Evolutionary conservation across 208 protist genomes (phyloP).

Genomic region (Acanthamoeba healyi): DNA sequence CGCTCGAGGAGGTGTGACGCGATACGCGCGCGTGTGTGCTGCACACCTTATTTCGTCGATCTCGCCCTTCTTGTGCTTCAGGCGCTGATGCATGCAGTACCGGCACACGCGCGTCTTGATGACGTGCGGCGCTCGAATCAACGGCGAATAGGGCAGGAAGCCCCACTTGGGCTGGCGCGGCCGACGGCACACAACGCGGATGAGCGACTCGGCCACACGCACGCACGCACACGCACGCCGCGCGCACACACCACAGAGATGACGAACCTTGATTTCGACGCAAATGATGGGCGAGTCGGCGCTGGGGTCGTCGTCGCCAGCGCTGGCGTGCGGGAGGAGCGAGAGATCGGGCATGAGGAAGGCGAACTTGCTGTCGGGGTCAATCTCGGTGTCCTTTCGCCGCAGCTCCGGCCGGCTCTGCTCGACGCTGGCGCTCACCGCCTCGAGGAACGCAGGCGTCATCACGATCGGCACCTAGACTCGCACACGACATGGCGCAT

Average conservation of each 20-base stretch:
- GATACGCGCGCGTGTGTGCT: background rate
- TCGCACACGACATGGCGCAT: too few species aligned
- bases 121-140: constrained; percentile 50
- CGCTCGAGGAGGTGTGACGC: background rate
- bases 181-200: background rate
- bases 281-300: constrained; percentile 5
- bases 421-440: background rate
- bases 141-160: constrained; percentile 66
- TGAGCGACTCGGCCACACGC: background rate
- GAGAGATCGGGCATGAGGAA: constrained; percentile 73
- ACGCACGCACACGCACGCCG: background rate
- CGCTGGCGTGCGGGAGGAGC: constrained; percentile 2
- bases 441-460: background rate
- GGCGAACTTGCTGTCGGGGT: constrained; percentile 48
- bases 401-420: constrained; percentile 23
- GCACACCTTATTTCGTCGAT: constrained; percentile 60
- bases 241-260: background rate
- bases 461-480: constrained; percentile 65
- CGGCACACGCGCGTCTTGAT: constrained; percentile 64
- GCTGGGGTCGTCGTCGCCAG: background rate
- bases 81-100: constrained; percentile 72
- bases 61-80: constrained; percentile 53
- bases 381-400: constrained; percentile 37
- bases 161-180: constrained; percentile 62
- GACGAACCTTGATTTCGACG: constrained; percentile 69